Evolutionary conservation across 2,329 filamentous ascomycete genomes (phyloP).

Genomic region (Byssochlamys sp.): DNA sequence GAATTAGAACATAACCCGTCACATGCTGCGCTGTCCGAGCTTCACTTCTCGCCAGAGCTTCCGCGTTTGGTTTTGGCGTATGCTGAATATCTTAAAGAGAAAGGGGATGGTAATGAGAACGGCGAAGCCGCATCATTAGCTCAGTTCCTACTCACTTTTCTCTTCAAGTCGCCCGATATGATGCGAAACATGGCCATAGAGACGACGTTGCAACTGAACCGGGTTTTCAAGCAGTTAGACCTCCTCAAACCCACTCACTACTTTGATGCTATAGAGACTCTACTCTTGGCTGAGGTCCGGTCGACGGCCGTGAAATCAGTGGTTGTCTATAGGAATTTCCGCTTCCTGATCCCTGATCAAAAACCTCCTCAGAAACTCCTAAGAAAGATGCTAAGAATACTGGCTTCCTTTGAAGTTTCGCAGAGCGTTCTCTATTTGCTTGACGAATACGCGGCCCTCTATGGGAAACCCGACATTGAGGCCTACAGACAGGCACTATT

Average conservation of each 20-base stretch:
- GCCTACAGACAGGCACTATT: slow-evolving; percentile 30
- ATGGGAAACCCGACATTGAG: slow-evolving; percentile 20
- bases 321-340: slow-evolving; percentile 34
- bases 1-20: slow-evolving; percentile 6
- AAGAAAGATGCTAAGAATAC: slow-evolving; percentile 14
- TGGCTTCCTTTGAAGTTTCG: slow-evolving; percentile 23
- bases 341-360: slow-evolving; percentile 20
- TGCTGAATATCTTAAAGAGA: slow-evolving; percentile 10
- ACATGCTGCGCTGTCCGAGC: slow-evolving; percentile 7
- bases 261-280: slow-evolving; percentile 18
- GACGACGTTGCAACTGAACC: slow-evolving; percentile 21
- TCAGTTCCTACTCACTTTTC: slow-evolving; percentile 15
- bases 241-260: slow-evolving; percentile 19
- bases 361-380: slow-evolving; percentile 15
- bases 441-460: slow-evolving; percentile 28
- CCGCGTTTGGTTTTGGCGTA: slow-evolving; percentile 15
- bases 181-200: slow-evolving; percentile 20
- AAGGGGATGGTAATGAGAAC: not conserved
- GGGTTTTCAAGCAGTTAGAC: slow-evolving; percentile 14
- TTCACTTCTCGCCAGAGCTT: slow-evolving; percentile 10
- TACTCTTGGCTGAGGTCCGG: slow-evolving; percentile 18
- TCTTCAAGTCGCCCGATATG: slow-evolving; percentile 16
- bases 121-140: slow-evolving; percentile 8
- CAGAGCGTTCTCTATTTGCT: slow-evolving; percentile 31
- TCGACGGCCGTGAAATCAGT: slow-evolving; percentile 21